phyloP scores from a whole-genome alignment of 768 basidiomycete genomes.

The Aureoboletus auriporus region DNA sequence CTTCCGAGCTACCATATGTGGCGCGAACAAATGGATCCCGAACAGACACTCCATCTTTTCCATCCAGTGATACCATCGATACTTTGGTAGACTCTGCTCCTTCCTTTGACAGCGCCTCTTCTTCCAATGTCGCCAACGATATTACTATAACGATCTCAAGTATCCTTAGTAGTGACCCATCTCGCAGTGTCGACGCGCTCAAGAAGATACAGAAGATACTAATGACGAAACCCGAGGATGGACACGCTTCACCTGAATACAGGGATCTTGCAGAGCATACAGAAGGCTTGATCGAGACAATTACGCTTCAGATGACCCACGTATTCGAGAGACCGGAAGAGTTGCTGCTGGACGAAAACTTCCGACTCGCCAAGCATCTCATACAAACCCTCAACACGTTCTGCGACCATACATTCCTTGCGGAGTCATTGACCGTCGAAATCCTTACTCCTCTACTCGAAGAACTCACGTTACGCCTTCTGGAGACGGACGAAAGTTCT shows the following conservation, averaged over 20 bases:
- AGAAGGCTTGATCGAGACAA: conserved; percentile 83
- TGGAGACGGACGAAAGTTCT: conserved; percentile 88
- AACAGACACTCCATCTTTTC: conserved; percentile 1
- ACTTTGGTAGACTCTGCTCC: neutral
- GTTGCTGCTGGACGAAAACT: conserved; percentile 71
- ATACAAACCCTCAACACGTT: conserved; percentile 95
- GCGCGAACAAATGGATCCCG: conserved; percentile 15
- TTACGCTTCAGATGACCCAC: conserved; percentile 88
- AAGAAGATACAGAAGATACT: conserved; percentile 91
- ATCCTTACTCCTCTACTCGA: conserved; percentile 85
- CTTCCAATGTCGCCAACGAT: conserved; percentile 39
- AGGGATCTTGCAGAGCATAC: conserved; percentile 75
- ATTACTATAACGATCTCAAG: conserved; percentile 83
- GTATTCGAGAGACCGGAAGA: conserved; percentile 83
- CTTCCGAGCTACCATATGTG: conserved; percentile 30
- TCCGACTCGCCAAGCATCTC: conserved; percentile 93
- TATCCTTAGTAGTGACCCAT: conserved; percentile 82
- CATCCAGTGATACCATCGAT: no score
- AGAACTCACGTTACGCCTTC: conserved; percentile 84
- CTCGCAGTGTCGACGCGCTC: conserved; percentile 85
- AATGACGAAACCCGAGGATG: conserved; percentile 68
- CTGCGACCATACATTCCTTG: conserved; percentile 85
- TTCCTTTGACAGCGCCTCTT: neutral
- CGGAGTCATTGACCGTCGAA: conserved; percentile 81
- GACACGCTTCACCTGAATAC: conserved; percentile 64